Evolutionary conservation across 2,329 filamentous ascomycete species (phyloP).

Genomic region (Fusarium praegraminearum): DNA sequence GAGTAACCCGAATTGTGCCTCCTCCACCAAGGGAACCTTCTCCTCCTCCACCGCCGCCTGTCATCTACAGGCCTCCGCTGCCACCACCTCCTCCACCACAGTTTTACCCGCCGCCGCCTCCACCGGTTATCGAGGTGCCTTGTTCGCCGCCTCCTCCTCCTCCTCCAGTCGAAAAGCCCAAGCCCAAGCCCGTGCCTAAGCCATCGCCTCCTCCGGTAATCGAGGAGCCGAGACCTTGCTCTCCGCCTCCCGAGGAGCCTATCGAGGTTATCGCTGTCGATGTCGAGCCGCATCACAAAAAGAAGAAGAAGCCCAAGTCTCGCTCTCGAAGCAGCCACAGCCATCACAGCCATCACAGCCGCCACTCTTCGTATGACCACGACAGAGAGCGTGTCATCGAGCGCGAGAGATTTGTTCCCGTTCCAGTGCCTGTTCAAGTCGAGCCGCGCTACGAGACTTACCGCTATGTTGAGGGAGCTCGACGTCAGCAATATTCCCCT

Average conservation of each 20-base stretch:
- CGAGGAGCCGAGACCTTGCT: conserved; percentile 42
- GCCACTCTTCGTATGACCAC: conserved; percentile 43
- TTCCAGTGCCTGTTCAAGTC: conserved; percentile 56
- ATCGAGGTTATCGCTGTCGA: conserved; percentile 57
- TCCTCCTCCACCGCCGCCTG: conserved; percentile 46
- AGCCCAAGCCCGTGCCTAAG: conserved; percentile 22
- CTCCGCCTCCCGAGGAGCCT: conserved; percentile 48
- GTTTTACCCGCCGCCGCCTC: conserved; percentile 33
- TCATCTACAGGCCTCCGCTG: conserved; percentile 39
- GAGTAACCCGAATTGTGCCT: conserved; percentile 56
- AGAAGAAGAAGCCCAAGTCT: conserved; percentile 48
- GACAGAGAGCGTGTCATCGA: conserved; percentile 65
- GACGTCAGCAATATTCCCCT: conserved; percentile 49
- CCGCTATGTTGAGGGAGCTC: conserved; percentile 65
- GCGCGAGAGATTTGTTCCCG: conserved; percentile 62
- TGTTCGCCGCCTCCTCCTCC: conserved; percentile 41
- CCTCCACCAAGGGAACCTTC: conserved; percentile 42
- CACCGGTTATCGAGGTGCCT: conserved; percentile 23
- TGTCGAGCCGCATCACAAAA: conserved; percentile 49
- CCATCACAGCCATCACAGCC: conserved; percentile 49
- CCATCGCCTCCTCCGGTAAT: conserved; percentile 36
- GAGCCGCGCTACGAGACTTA: conserved; percentile 61
- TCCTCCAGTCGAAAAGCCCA: conserved; percentile 25
- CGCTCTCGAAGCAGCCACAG: conserved; percentile 50
- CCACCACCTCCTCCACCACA: conserved; percentile 41